Conservation (phyloP, 139 green algal genomes). For the Chlorella ohadii region DNA sequence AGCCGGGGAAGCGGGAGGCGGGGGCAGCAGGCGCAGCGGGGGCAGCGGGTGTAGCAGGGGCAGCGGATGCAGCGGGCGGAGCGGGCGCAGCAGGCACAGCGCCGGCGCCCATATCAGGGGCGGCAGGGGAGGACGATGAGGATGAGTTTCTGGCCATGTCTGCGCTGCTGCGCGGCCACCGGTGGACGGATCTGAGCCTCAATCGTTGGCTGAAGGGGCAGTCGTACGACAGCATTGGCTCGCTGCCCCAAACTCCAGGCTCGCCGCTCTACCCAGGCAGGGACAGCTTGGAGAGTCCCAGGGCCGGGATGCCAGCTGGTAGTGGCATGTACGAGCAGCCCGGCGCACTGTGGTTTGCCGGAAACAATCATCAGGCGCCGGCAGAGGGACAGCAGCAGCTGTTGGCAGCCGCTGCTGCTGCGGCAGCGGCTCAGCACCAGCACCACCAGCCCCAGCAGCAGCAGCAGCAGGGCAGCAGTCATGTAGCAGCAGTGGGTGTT, state of each 20-base stretch:
- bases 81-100: not conserved
- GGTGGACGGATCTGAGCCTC: conserved; percentile 5
- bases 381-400: not conserved
- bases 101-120: not conserved
- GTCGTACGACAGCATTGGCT: conserved; percentile 10
- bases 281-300: not conserved
- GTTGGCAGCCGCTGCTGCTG: not conserved
- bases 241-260: not conserved
- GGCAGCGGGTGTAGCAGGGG: too few relatives aligned
- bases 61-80: not conserved
- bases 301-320: not conserved
- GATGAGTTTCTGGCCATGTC: not conserved
- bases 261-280: not conserved
- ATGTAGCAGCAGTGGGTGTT: not conserved
- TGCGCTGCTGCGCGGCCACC: not conserved
- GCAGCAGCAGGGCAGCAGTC: not conserved
- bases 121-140: not conserved
- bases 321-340: not conserved
- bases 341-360: not conserved
- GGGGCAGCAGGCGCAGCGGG: not conserved
- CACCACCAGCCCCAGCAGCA: not conserved
- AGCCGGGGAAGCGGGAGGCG: not conserved
- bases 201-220: conserved; percentile 11
- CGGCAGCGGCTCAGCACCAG: not conserved
- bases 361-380: not conserved